Conservation (phyloP, 345 rosid species). For the Linum tenue region DNA sequence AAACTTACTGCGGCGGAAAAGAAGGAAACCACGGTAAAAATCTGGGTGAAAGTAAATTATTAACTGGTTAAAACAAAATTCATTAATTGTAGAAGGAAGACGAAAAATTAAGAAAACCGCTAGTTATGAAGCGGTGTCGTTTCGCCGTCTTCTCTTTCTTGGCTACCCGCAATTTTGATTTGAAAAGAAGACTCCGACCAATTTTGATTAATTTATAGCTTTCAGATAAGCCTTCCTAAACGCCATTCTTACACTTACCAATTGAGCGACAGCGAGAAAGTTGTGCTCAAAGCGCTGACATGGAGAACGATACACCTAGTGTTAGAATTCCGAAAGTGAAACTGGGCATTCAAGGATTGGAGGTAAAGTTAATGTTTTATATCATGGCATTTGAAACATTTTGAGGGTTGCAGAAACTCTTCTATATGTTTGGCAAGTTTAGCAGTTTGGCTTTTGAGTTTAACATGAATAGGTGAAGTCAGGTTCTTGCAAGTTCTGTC, state of each 20-base stretch:
- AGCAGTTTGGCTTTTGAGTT: not conserved
- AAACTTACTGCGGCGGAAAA: not conserved
- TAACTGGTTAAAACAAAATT: no score
- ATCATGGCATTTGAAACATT: no score
- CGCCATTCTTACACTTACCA: no score
- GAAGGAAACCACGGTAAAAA: not conserved
- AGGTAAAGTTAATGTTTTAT: constrained; percentile 15
- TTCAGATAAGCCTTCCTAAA: no score
- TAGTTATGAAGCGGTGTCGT: not conserved
- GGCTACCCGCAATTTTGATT: no score
- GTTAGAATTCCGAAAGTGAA: constrained; percentile 22
- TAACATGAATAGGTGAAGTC: no score
- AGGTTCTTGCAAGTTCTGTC: not conserved
- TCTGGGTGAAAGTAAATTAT: not conserved
- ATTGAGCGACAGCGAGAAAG: no score
- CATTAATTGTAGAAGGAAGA: not conserved
- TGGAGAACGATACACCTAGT: not conserved
- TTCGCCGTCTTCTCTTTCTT: no score
- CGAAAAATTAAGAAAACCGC: not conserved
- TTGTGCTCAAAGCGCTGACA: not conserved
- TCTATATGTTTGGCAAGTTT: not conserved
- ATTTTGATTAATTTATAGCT: no score
- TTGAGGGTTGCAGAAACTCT: not conserved
- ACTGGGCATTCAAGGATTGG: constrained; percentile 37
- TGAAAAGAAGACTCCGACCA: no score